Evolutionary conservation across 371 early-diverging fungal genomes (phyloP).

Genomic region (Syncephalastrum racemosum): DNA sequence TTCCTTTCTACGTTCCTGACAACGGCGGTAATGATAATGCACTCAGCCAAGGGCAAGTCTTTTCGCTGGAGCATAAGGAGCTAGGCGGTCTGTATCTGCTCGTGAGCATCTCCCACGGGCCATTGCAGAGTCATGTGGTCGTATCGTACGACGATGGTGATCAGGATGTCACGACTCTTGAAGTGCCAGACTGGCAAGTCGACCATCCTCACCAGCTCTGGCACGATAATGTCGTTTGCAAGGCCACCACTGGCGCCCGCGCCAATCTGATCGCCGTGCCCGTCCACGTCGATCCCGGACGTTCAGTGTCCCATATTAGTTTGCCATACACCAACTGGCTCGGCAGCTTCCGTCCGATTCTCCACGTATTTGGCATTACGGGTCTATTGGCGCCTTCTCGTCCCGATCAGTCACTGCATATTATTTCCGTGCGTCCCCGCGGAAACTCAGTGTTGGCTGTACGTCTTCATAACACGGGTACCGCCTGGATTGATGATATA

Average conservation of each 20-base stretch:
- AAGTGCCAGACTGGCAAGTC: constrained; percentile 40
- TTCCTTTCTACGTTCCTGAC: constrained; percentile 8
- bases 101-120: constrained; percentile 22
- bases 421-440: neutral
- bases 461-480: neutral
- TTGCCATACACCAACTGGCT: constrained; percentile 12
- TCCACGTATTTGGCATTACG: constrained; percentile 19
- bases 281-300: constrained; percentile 23
- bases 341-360: constrained; percentile 4
- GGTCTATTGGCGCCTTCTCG: neutral
- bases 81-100: constrained; percentile 29
- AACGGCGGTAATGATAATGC: constrained; percentile 19
- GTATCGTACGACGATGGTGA: constrained; percentile 31
- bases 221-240: constrained; percentile 9
- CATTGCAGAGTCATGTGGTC: constrained; percentile 13
- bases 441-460: neutral
- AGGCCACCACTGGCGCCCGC: constrained; percentile 4
- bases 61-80: constrained; percentile 3
- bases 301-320: constrained; percentile 10
- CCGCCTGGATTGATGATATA: neutral
- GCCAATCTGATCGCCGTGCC: constrained; percentile 22
- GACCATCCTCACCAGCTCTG: constrained; percentile 11
- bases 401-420: neutral
- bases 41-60: constrained; percentile 25
- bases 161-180: constrained; percentile 10